Conservation (phyloP, 2,329 filamentous ascomycete genomes). For the Capronia coronata region DNA sequence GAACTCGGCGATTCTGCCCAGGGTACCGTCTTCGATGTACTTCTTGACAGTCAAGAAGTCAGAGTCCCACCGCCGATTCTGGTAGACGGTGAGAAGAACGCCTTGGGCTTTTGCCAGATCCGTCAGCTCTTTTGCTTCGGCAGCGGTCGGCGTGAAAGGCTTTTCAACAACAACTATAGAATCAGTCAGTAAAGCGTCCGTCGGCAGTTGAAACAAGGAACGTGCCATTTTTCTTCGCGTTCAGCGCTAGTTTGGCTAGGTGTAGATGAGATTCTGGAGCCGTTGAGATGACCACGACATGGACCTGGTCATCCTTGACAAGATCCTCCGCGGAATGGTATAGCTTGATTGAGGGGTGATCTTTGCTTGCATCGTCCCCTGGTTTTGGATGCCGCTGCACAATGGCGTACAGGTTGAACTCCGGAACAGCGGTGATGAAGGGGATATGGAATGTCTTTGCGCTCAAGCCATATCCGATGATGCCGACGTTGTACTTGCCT, state of each 20-base stretch:
- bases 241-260: constrained; percentile 57
- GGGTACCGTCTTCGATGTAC: constrained; percentile 51
- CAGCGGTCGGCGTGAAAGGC: constrained; percentile 67
- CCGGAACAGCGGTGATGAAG: constrained; percentile 59
- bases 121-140: constrained; percentile 60
- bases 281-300: constrained; percentile 66
- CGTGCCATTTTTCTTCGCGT: constrained; percentile 23
- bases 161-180: constrained; percentile 66
- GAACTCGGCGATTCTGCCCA: constrained; percentile 70
- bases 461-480: constrained; percentile 56
- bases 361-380: constrained; percentile 59
- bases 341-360: constrained; percentile 60
- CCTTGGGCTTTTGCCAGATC: constrained; percentile 47
- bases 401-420: constrained; percentile 64
- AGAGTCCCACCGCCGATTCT: constrained; percentile 70
- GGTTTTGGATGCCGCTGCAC: constrained; percentile 65
- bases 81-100: constrained; percentile 60
- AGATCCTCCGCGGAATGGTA: constrained; percentile 58
- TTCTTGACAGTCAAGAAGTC: constrained; percentile 67
- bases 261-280: constrained; percentile 65
- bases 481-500: constrained; percentile 50
- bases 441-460: constrained; percentile 83
- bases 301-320: constrained; percentile 58
- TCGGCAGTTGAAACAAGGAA: not conserved
- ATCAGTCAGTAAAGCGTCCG: not conserved